Percentiles rank a stretch among this genome's conserved stretches.
These are phyloP conservation scores for Arabis hirsuta DNA, from an alignment of 345 rosid genomes.

Conservation along the genomic window DNA sequence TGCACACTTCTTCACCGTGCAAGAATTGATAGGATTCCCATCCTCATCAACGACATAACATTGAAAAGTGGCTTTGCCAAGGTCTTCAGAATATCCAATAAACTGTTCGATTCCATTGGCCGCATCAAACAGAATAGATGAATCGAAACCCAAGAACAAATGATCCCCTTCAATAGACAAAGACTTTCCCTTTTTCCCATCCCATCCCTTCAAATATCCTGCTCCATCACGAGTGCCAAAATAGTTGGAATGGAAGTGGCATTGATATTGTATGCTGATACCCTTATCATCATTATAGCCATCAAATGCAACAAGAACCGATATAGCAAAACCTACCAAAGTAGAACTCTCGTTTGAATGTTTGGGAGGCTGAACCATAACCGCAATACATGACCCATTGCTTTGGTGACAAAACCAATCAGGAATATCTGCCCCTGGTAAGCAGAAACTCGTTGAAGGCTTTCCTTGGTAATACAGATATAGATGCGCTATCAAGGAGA, in stretches of 20 bases:
- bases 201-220: constrained; percentile 28
- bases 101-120: constrained; percentile 27
- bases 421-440: constrained; percentile 15
- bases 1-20: constrained; percentile 30
- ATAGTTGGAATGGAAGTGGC: not conserved
- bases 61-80: constrained; percentile 22
- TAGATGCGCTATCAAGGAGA: constrained; percentile 26
- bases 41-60: constrained; percentile 24
- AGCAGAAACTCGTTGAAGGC: constrained; percentile 32
- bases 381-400: constrained; percentile 11
- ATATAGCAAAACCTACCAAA: constrained; percentile 29
- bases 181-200: constrained; percentile 15
- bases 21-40: constrained; percentile 21
- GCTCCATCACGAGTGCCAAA: constrained; percentile 6
- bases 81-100: constrained; percentile 23
- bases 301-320: constrained; percentile 21
- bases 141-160: constrained; percentile 24
- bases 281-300: constrained; percentile 27
- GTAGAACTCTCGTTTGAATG: constrained; percentile 7
- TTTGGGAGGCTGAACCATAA: not conserved
- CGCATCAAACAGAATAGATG: constrained; percentile 16
- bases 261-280: constrained; percentile 18
- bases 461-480: constrained; percentile 28
- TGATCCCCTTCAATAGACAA: constrained; percentile 28
- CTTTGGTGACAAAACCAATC: constrained; percentile 27